phyloP scores from a whole-genome alignment of 805 yeast genomes.

The Lipomyces yamanashiensis region DNA sequence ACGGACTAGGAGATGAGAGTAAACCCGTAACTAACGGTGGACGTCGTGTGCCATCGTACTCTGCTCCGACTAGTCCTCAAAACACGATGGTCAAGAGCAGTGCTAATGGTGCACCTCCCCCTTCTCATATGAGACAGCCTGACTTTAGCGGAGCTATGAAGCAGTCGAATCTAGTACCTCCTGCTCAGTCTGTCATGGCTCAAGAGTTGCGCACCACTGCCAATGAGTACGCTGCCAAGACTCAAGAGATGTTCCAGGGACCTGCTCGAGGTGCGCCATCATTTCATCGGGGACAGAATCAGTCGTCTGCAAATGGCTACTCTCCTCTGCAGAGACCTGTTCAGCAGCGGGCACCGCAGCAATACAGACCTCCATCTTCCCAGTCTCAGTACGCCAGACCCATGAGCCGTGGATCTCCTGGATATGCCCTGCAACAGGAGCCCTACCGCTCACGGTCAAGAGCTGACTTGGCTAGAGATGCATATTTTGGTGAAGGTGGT shows the following conservation, averaged over 20 bases:
- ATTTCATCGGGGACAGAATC: neutral
- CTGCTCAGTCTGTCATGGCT: slow-evolving; percentile 44
- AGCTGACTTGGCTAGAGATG: slow-evolving; percentile 17
- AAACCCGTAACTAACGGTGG: neutral
- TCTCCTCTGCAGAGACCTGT: slow-evolving; percentile 24
- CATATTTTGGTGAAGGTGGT: slow-evolving; percentile 10
- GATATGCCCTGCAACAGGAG: slow-evolving; percentile 37
- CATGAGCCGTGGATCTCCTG: slow-evolving; percentile 14
- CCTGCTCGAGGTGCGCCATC: neutral
- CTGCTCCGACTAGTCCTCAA: slow-evolving; percentile 42
- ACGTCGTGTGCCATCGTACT: slow-evolving; percentile 39
- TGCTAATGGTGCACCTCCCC: slow-evolving; percentile 22
- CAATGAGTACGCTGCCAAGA: slow-evolving; percentile 39
- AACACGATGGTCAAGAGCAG: slow-evolving; percentile 1
- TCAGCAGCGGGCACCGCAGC: slow-evolving; percentile 40
- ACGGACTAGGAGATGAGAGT: slow-evolving; percentile 15
- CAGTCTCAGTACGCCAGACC: slow-evolving; percentile 16
- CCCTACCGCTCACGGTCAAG: slow-evolving; percentile 18
- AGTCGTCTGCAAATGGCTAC: slow-evolving; percentile 1
- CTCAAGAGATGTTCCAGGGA: slow-evolving; percentile 38
- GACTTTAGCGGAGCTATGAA: slow-evolving; percentile 13
- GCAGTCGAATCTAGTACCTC: slow-evolving; percentile 38
- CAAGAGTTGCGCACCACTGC: slow-evolving; percentile 49
- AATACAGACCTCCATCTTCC: slow-evolving; percentile 21
- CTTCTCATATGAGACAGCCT: slow-evolving; percentile 27